Evolutionary conservation across 495 filamentous ascomycete genomes (phyloP).

Genomic region (Annulohypoxylon maeteangense): DNA sequence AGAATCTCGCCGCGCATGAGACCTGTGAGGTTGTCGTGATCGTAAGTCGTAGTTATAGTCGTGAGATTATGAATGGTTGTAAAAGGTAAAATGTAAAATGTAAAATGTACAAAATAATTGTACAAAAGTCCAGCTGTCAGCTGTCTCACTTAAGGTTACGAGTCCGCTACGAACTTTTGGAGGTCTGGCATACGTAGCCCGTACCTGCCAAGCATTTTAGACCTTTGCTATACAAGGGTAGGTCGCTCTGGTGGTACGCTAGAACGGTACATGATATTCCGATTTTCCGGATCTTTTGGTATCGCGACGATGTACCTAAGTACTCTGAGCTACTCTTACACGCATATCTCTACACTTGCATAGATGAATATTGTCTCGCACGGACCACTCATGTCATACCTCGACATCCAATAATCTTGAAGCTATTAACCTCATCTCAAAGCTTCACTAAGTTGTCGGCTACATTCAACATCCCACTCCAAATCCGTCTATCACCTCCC

Average conservation of each 20-base stretch:
- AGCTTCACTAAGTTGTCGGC: constrained; percentile 3
- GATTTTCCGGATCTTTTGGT: constrained; percentile 13
- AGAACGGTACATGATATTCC: constrained; percentile 9
- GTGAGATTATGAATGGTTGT: not conserved
- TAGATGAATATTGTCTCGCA: not conserved
- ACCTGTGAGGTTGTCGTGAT: constrained; percentile 18
- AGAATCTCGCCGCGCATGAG: constrained; percentile 43
- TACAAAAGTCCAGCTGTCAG: constrained; percentile 3
- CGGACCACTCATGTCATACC: constrained; percentile 11
- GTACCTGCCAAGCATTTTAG: constrained; percentile 47
- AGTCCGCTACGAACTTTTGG: constrained; percentile 20
- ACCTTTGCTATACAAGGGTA: constrained; percentile 9
- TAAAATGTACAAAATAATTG: not conserved
- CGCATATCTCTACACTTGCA: not conserved
- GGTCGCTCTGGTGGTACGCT: constrained; percentile 12
- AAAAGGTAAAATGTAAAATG: not conserved
- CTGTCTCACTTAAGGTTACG: constrained; percentile 17
- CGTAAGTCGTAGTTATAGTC: not conserved
- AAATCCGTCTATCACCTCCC: not conserved
- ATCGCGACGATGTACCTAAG: not conserved
- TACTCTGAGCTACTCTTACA: not conserved
- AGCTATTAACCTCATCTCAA: constrained; percentile 23
- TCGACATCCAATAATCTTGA: constrained; percentile 9
- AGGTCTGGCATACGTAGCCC: constrained; percentile 50
- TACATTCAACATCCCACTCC: constrained; percentile 18